Evolutionary conservation across 768 basidiomycete genomes (phyloP).

Genomic region (Kwoniella sp.): DNA sequence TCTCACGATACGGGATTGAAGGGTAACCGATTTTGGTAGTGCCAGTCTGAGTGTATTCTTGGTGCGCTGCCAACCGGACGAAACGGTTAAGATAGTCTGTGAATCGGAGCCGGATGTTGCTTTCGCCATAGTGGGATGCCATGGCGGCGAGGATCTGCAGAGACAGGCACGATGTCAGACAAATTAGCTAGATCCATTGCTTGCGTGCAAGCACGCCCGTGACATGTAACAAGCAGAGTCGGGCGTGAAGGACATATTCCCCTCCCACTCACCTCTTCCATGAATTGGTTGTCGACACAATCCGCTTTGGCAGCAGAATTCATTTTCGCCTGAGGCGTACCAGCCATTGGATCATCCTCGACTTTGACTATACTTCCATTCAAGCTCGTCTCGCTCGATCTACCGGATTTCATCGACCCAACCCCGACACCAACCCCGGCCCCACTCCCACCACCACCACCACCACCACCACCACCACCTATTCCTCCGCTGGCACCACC

Average conservation of each 20-base stretch:
- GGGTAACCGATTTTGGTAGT: conserved; percentile 75
- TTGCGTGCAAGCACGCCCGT: too few species aligned
- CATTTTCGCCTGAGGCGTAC: conserved; percentile 37
- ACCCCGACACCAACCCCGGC: conserved; percentile 1
- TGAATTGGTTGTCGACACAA: conserved; percentile 76
- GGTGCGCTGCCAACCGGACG: conserved; percentile 82
- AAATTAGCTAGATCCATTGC: not conserved
- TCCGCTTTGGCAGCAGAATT: conserved; percentile 60
- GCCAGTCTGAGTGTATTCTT: conserved; percentile 79
- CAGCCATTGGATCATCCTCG: conserved; percentile 28
- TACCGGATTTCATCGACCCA: conserved; percentile 25
- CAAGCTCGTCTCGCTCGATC: conserved; percentile 34
- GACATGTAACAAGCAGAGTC: too few species aligned
- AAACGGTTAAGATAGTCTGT: conserved; percentile 86
- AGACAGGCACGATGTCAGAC: too few species aligned
- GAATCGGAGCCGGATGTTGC: conserved; percentile 81
- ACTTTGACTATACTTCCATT: conserved; percentile 58
- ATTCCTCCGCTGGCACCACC: not conserved
- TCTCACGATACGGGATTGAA: conserved; percentile 59
- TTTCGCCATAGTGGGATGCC: conserved; percentile 87
- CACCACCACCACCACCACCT: not conserved
- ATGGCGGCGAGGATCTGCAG: conserved; percentile 79
- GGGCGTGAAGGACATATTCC: too few species aligned
- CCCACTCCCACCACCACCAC: not conserved
- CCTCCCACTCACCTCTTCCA: conserved; percentile 77